Evolutionary conservation across 2,329 filamentous ascomycete genomes (phyloP), one percentile per base, ranked within the genome.

Genomic region (Microdochium bolleyi): DNA sequence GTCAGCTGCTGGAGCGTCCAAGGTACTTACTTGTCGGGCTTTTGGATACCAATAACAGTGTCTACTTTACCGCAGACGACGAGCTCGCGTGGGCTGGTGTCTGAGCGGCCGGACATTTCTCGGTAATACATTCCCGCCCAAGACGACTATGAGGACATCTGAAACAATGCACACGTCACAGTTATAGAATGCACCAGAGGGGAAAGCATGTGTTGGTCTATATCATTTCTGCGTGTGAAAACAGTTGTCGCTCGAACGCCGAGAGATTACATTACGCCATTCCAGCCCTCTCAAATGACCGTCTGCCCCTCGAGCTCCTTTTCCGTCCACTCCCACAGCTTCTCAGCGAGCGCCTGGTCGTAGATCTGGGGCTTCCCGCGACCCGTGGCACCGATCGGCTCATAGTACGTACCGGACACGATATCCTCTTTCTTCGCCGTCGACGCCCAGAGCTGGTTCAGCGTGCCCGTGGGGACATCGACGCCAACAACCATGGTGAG

Each of bases 401-500:
- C 56, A 54, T 72, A 72, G 52, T 66, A 70, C 51, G 51, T 59
- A 1, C 69, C 69, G 30, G 53, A 64, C 27, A 53, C 60, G 0
- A 68, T 62, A 19, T 66, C 63, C 4, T 59, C 58, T 34, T 34
- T 34, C 4, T 59, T 59, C 2, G 64, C 57, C n/a, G 67, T 67
- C 1, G 68, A 63, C 13, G 70, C 72, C 73, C 73, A 76, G 3
- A 76, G 62, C 59, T 75, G 72, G 53, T 71, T 73, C 55, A 60
- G 63, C 3, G 61, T 67, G 1, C 73, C 73, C 24, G 57, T 52
- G 9, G 49, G 34, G 14, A 41, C 37, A 19, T 41, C 14, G 37
- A 7, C 14, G 19, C 54, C 55, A 22, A 41, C 14, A 14, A 41
- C 7, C 5, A 16, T 4, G 7, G 37, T 8, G 13, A 54, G 49